Evolutionary conservation across 1,284 basidiomycete species (phyloP).

Genomic region (Agaricales sp.): DNA sequence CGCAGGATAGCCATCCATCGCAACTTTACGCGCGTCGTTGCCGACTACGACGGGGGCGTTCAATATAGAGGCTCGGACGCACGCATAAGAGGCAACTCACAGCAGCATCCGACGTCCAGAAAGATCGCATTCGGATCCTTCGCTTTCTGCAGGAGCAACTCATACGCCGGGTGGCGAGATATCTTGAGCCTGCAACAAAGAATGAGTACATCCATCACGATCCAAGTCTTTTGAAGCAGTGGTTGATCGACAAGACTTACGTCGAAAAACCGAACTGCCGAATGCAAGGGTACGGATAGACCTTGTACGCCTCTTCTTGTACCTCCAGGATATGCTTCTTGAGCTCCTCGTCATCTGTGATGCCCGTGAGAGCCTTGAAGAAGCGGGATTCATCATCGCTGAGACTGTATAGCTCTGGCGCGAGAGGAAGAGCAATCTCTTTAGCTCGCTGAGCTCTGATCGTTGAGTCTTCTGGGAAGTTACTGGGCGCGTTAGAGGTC

Average conservation of each 20-base stretch:
- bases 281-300: not conserved
- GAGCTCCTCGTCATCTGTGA: slow-evolving; percentile 21
- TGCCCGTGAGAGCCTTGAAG: slow-evolving; percentile 22
- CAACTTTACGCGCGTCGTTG: not conserved
- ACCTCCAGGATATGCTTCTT: slow-evolving; percentile 26
- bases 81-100: not conserved
- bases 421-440: too few species aligned
- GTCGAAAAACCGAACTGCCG: not conserved
- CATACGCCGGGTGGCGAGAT: not conserved
- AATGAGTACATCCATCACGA: too few species aligned
- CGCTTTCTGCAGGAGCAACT: not conserved
- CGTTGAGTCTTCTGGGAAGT: too few species aligned
- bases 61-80: not conserved
- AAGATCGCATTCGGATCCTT: not conserved
- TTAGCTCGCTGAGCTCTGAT: too few species aligned
- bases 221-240: not conserved
- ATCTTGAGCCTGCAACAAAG: not conserved
- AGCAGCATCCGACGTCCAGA: not conserved
- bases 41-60: not conserved
- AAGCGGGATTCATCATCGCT: slow-evolving; percentile 10
- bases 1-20: not conserved
- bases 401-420: not conserved
- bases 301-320: slow-evolving; percentile 22
- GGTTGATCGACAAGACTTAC: not conserved
- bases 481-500: too few species aligned